phyloP scores from a whole-genome alignment of 345 rosid genomes.

The Theobroma cacao region DNA sequence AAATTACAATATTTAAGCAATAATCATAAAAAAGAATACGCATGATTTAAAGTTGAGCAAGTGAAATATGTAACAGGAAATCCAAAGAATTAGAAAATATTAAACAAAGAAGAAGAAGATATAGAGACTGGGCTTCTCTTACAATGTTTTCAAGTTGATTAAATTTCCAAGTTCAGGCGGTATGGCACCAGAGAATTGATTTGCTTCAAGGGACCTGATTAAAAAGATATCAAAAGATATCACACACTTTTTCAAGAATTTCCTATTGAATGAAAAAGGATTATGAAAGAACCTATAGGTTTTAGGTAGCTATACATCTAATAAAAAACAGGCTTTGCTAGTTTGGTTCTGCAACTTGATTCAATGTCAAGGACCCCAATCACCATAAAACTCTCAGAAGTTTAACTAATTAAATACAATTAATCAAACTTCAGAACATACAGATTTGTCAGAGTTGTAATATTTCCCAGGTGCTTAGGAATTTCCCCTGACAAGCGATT shows the following conservation, averaged over 20 bases:
- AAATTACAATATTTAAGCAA: conserved; percentile 11
- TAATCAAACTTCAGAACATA: conserved; percentile 26
- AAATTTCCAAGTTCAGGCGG: conserved; percentile 57
- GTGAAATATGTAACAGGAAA: neutral
- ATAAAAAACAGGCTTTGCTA: neutral
- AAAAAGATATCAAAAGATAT: neutral
- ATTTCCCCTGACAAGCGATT: conserved; percentile 54
- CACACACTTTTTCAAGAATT: conserved; percentile 9
- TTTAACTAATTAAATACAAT: conserved; percentile 7
- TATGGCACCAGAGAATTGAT: conserved; percentile 49
- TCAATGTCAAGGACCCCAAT: neutral
- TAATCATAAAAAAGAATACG: neutral
- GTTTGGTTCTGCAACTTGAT: neutral
- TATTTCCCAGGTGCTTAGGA: conserved; percentile 45
- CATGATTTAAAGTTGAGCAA: conserved; percentile 4
- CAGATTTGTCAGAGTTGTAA: conserved; percentile 44
- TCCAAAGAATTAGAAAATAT: neutral
- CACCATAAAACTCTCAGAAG: neutral
- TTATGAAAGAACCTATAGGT: neutral
- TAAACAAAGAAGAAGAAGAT: conserved; percentile 1
- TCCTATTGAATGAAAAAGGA: neutral
- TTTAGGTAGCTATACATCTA: conserved; percentile 9
- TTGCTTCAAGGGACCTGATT: conserved; percentile 50
- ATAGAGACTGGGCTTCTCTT: conserved; percentile 18
- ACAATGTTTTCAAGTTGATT: conserved; percentile 40